Percentiles rank a stretch among this genome's conserved stretches.
Conservation (phyloP, 2,329 filamentous ascomycete species). For the Sphaerulina populicola region DNA sequence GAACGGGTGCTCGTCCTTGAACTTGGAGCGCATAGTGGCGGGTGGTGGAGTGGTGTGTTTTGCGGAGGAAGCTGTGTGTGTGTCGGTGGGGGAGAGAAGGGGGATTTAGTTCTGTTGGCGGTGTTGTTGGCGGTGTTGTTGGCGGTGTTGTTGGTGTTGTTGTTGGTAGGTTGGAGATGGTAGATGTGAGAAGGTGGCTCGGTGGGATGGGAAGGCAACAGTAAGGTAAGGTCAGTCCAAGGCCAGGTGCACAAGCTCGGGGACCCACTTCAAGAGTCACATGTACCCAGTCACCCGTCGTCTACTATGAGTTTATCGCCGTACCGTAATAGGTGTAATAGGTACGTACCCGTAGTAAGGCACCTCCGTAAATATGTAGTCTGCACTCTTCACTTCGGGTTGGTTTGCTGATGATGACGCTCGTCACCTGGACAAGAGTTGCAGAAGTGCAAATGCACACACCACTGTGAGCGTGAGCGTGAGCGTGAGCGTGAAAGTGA, state of each 20-base stretch:
- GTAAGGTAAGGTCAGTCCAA: no score
- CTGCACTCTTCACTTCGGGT: background rate
- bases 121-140: background rate
- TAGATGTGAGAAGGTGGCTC: background rate
- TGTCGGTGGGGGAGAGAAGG: background rate
- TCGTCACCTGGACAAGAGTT: background rate
- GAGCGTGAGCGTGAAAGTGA: no score
- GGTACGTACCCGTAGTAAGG: no score
- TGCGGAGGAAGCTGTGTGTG: background rate
- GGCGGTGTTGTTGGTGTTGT: background rate
- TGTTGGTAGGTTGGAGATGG: background rate
- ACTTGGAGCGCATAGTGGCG: conserved; percentile 90
- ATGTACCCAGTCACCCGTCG: no score
- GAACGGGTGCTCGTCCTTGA: conserved; percentile 99
- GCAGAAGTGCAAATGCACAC: background rate
- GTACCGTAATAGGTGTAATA: no score
- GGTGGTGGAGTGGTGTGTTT: conserved; percentile 14
- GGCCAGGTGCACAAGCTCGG: no score
- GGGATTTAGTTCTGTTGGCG: background rate
- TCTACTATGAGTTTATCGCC: background rate
- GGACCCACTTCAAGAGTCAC: no score
- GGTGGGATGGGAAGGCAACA: no score
- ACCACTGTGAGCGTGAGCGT: conserved; percentile 1
- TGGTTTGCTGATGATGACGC: background rate
- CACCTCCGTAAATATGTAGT: no score